Evolutionary conservation across 164 flowering plant genomes (phyloP).

Genomic region (Sextonia rubra): DNA sequence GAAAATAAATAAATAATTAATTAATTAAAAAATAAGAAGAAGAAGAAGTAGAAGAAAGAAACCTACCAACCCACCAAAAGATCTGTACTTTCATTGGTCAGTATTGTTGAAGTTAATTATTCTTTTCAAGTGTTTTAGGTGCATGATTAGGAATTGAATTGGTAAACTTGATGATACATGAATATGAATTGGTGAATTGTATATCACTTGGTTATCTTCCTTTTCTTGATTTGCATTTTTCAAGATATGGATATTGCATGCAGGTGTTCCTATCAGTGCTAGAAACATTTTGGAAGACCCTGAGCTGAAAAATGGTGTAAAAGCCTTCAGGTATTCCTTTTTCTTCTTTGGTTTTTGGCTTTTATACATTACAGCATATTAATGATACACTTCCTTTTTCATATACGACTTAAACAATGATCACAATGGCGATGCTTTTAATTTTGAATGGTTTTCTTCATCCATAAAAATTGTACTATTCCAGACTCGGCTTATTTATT

Average conservation of each 20-base stretch:
- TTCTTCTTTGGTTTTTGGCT: neutral
- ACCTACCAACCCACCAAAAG: too few species aligned
- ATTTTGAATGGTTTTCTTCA: too few species aligned
- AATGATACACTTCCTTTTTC: too few species aligned
- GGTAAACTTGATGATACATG: neutral
- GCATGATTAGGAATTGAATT: neutral
- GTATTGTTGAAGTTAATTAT: neutral
- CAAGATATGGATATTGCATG: constrained; percentile 10
- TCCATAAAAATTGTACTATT: too few species aligned
- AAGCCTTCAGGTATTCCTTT: constrained; percentile 57
- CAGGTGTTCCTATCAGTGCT: constrained; percentile 79
- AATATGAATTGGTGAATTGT: neutral
- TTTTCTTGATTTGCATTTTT: neutral
- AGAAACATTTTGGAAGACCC: constrained; percentile 80
- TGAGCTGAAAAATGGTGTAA: constrained; percentile 80
- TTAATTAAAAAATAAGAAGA: too few species aligned
- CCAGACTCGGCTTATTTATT: too few species aligned
- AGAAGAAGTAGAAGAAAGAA: too few species aligned
- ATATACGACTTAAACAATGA: too few species aligned
- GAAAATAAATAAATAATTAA: too few species aligned
- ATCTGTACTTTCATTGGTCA: neutral
- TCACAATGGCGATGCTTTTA: too few species aligned
- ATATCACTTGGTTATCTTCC: neutral
- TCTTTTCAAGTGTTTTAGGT: neutral
- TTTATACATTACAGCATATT: neutral